Conservation (phyloP, 192 early-diverging fungal species). For the Coemansia sp. region DNA sequence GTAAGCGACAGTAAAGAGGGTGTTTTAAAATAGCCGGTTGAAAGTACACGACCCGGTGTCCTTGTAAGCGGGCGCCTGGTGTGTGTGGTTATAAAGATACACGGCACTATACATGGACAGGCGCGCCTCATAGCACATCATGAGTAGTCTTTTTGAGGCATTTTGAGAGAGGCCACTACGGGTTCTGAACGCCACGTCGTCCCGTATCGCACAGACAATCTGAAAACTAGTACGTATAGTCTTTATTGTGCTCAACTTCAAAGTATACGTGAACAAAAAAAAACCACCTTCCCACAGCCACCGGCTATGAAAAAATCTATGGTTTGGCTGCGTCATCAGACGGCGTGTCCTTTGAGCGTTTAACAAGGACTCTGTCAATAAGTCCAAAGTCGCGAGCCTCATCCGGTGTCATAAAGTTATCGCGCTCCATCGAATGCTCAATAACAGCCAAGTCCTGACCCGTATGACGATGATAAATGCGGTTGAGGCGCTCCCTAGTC, state of each 20-base stretch:
- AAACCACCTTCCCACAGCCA: background rate
- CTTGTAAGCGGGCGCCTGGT: background rate
- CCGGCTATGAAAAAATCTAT: background rate
- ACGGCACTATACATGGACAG: no score
- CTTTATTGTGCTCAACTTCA: background rate
- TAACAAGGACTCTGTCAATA: slow-evolving; percentile 86
- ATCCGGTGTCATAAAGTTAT: slow-evolving; percentile 92
- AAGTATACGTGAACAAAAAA: background rate
- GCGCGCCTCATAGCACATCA: background rate
- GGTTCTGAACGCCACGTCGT: background rate
- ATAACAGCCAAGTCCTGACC: slow-evolving; percentile 80
- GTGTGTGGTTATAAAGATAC: background rate
- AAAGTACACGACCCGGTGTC: background rate
- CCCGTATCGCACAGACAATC: background rate
- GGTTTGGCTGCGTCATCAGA: background rate
- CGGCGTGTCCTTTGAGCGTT: slow-evolving; percentile 45
- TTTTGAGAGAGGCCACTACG: background rate
- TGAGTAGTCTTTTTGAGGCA: slow-evolving; percentile 3
- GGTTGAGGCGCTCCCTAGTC: slow-evolving; percentile 80
- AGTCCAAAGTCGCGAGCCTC: slow-evolving; percentile 90
- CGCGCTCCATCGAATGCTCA: slow-evolving; percentile 90
- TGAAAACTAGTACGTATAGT: background rate
- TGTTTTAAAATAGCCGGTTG: background rate
- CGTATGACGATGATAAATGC: slow-evolving; percentile 87
- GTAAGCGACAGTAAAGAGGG: background rate